Evolutionary conservation across 805 yeast species (phyloP), one percentile per base, ranked within the genome.

Genomic region (Priceomyces melissophilus): DNA sequence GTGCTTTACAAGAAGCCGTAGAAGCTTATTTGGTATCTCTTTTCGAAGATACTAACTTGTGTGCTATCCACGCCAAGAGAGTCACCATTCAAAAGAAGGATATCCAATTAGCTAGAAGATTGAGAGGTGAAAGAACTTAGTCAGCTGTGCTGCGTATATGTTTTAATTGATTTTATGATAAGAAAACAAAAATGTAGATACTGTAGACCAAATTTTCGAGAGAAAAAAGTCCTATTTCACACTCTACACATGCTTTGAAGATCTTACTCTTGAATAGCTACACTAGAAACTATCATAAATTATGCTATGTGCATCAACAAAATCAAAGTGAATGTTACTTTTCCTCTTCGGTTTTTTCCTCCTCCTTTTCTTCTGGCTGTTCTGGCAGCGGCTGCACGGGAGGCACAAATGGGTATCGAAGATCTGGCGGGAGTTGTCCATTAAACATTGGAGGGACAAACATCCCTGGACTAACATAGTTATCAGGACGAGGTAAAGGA

Each of bases 41-140:
- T 61, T 93, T 91, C 57, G 98, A 91, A 78, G 98, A 93, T 71
- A 93, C 98, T 53, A 91, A 90, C 78, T 80, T 91, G 76, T 93
- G 97, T 76, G 97, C 98, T 52, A 87, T 89, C 56, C 99, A 91
- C 73, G 99, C 98, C 61, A 91, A 93, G 83, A 85, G 99, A 76
- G 98, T 91, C 57, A 91, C 99, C 52, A 88, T 91, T 63, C 96
- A 88, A 80, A 91, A 89, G 87, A 90, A 90, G 76, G 99, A 91
- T 71, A 87, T 91, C 68, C 96, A 90, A 67, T 79, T 91, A 65
- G 99, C 98, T 55, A 86, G 97, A 78, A 86, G 98, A 78, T 82
- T 91, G 68, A 84, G 97, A 76, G 98, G 97, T 72, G 95, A 86
- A 77, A 84, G 93, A 83, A 79, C 91, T 55, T 86, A 81, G 44